Evolutionary conservation across 2,329 filamentous ascomycete genomes (phyloP), one percentile per base, ranked within the genome.

Genomic region (Coniochaeta sp.): DNA sequence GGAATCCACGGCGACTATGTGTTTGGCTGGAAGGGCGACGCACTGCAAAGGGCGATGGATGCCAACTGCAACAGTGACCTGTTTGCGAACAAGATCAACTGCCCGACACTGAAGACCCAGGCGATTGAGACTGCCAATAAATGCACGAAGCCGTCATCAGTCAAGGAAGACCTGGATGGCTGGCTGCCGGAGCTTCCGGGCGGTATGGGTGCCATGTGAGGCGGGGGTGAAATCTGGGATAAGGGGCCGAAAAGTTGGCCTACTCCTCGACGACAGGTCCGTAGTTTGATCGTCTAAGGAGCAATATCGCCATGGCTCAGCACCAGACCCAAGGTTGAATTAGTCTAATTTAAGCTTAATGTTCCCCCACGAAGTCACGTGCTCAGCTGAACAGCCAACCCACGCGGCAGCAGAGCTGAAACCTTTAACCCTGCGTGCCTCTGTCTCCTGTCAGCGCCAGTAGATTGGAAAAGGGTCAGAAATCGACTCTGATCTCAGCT

Each of bases 21-120:
- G 0, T 64, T 66, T 28, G 62, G 64, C 22, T 66, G 64, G 63
- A 63, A 63, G 59, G 61, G 61, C 3, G 62, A 64, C 17, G 55
- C 62, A 1, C 12, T 47, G 19, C 43, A 47, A 22, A 47, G 62
- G 17, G 64, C 64, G 6, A 66, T 66, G 63, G 59, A 66, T 24
- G 60, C 59, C n/a, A 62, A 62, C 40, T 65, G 63, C 24, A 54
- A 63, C 14, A n/a, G n/a, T n/a, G n/a, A n/a, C n/a, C n/a, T n/a
- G n/a, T n/a, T n/a, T n/a, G n/a, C n/a, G n/a, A n/a, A n/a, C n/a
- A n/a, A n/a, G n/a, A 54, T 47, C n/a, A 43, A 67, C 61, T 67
- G 65, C 61, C 65, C 65, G 28, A 66, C 62, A n/a, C 63, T 67
- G 52, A 66, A 65, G 64, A 64, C 62, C 3, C 65, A 67, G 60